Conservation (phyloP, 2,329 filamentous ascomycete species). For the Ampelomyces quisqualis region DNA sequence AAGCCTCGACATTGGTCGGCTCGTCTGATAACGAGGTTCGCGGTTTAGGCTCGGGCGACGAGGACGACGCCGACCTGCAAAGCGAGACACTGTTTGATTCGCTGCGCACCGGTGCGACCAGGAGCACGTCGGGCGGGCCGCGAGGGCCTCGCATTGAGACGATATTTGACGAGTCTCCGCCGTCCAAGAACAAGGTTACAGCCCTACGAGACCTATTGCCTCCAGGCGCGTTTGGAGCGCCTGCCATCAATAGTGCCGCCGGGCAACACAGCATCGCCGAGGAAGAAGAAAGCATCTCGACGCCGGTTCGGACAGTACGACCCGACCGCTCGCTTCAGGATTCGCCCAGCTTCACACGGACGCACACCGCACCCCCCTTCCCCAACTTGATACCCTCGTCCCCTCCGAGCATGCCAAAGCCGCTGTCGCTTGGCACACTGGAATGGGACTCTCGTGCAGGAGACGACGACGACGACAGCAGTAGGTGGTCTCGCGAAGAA, state of each 20-base stretch:
- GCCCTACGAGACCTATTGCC: constrained; percentile 53
- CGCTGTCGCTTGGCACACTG: constrained; percentile 44
- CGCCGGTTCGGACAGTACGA: constrained; percentile 49
- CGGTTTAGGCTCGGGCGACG: constrained; percentile 67
- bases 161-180: constrained; percentile 77
- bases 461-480: constrained; percentile 44
- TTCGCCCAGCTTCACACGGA: constrained; percentile 38
- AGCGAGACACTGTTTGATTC: constrained; percentile 79
- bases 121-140: constrained; percentile 61
- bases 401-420: constrained; percentile 48
- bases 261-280: constrained; percentile 51
- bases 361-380: constrained; percentile 40
- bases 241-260: constrained; percentile 33
- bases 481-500: constrained; percentile 47
- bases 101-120: constrained; percentile 68
- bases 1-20: constrained; percentile 65
- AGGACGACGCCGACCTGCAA: constrained; percentile 75
- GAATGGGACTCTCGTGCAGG: constrained; percentile 44
- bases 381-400: constrained; percentile 47
- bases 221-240: constrained; percentile 48
- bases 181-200: constrained; percentile 47
- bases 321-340: constrained; percentile 41
- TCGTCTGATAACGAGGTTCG: constrained; percentile 66
- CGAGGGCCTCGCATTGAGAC: constrained; percentile 72
- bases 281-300: constrained; percentile 53